Evolutionary conservation across 2,329 filamentous ascomycete species (phyloP), one percentile per base, ranked within the genome.

Genomic region (Elsinoe perseae): DNA sequence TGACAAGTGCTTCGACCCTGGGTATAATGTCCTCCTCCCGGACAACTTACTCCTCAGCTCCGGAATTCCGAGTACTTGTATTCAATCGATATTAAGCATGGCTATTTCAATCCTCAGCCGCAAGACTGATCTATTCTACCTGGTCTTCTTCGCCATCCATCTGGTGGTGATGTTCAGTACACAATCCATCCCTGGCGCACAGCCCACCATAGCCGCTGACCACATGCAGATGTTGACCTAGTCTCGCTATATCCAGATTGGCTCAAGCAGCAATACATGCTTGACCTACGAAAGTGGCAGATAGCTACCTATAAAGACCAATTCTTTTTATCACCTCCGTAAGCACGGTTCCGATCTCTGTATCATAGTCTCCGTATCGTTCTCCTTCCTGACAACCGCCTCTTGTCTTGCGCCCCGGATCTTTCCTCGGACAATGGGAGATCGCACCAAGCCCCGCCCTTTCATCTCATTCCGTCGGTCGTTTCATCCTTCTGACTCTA

Each of bases 111-210:
- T 72, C 14, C 64, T 69, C 27, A 59, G 62, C 20, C 68, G 75
- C 46, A 76, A 75, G 64, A 67, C 66, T 18, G 76, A 79, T 57
- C 59, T 76, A 3, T 58, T 74, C 27, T 81, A 81, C 62, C 72
- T 85, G 4, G 61, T 76, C 36, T 85, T 85, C 72, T 86, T 87
- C 69, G 56, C 74, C 53, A 77, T 80, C 20, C 81, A 85, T 64
- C 66, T 85, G 30, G 80, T 81, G 0, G 73, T 85, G 36, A 80
- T 85, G 70, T 76, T 85, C 60, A 69, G 82, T 84, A 70, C 61
- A 75, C 30, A 1, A 4, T 30, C 20, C 20, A 1, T 54, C 3
- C 3, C 18, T 56, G 50, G 4, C 61, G 63, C 50, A 36, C 58
- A 23, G 25, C 48, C 34, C 20, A 58, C 32, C 21, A 56, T 3